Evolutionary conservation across 2,329 filamentous ascomycete species (phyloP).

Genomic region (Diaporthe destruens): DNA sequence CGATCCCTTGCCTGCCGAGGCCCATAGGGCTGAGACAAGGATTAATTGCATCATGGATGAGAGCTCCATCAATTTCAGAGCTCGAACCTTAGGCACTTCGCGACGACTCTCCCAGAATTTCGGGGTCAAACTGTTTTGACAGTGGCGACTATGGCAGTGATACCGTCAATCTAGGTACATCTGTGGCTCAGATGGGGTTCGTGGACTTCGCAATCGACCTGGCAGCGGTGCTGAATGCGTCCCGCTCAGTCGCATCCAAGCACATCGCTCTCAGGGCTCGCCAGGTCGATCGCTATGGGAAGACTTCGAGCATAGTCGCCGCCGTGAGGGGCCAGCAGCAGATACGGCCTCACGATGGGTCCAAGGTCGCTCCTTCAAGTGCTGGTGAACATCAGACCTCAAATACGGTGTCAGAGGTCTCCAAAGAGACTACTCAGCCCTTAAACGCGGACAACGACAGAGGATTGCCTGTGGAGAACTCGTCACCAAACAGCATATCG

Average conservation of each 20-base stretch:
- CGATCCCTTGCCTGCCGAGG: slow-evolving; percentile 39
- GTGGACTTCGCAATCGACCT: slow-evolving; percentile 77
- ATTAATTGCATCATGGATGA: slow-evolving; percentile 41
- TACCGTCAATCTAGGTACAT: slow-evolving; percentile 4
- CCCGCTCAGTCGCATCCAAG: slow-evolving; percentile 74
- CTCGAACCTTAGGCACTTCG: not conserved
- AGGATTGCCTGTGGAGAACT: not conserved
- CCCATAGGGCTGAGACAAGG: slow-evolving; percentile 41
- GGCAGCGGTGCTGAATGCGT: slow-evolving; percentile 77
- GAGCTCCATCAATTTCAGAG: slow-evolving; percentile 32
- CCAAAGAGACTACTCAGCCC: not conserved
- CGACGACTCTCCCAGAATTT: not conserved
- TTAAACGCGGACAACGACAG: not conserved
- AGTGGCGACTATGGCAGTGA: slow-evolving; percentile 8
- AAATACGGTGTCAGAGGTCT: not conserved
- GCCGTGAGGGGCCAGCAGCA: slow-evolving; percentile 45
- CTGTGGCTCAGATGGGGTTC: slow-evolving; percentile 63
- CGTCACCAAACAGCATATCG: too few relatives aligned
- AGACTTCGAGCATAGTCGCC: slow-evolving; percentile 59
- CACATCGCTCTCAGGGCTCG: slow-evolving; percentile 69
- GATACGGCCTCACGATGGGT: not conserved
- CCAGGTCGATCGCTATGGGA: slow-evolving; percentile 65
- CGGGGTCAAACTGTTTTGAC: not conserved
- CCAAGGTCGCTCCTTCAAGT: not conserved
- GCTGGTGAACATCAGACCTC: not conserved